Evolutionary conservation across 2,329 filamentous ascomycete species (phyloP).

Genomic region (Pyrenochaeta sp.): DNA sequence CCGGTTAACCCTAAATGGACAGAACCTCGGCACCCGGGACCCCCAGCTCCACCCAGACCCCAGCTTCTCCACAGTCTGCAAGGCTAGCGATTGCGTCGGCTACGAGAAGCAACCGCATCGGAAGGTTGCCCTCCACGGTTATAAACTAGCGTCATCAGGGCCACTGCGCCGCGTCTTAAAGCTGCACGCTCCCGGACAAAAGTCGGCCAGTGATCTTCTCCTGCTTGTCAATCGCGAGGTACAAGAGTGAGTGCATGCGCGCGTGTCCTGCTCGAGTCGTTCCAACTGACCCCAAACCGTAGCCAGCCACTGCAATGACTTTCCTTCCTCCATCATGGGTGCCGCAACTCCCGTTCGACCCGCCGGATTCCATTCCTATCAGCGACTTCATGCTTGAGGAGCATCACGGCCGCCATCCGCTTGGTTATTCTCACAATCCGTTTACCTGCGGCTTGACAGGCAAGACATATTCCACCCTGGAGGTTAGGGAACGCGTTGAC

Average conservation of each 20-base stretch:
- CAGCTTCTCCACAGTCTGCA: slow-evolving; percentile 18
- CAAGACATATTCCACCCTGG: slow-evolving; percentile 67
- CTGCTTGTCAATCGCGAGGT: background rate
- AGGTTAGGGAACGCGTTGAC: slow-evolving; percentile 72
- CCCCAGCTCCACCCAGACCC: no score
- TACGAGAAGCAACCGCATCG: background rate
- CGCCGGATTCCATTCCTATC: slow-evolving; percentile 77
- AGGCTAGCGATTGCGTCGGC: slow-evolving; percentile 4
- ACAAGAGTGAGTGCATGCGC: background rate
- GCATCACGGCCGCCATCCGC: slow-evolving; percentile 69
- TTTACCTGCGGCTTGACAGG: slow-evolving; percentile 81
- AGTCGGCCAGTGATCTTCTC: background rate
- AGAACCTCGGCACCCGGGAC: slow-evolving; percentile 21
- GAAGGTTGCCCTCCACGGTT: background rate
- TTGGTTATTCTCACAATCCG: slow-evolving; percentile 70
- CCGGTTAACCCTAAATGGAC: slow-evolving; percentile 7
- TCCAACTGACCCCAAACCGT: background rate
- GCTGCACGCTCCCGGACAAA: background rate
- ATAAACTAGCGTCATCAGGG: background rate
- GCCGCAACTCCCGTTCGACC: slow-evolving; percentile 66
- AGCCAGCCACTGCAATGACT: slow-evolving; percentile 45
- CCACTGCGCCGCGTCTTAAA: background rate
- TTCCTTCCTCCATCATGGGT: slow-evolving; percentile 70
- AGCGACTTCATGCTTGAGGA: slow-evolving; percentile 80
- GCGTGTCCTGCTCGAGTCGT: background rate